phyloP scores from a whole-genome alignment of 331 rosid genomes.

The Stylosanthes scabra region DNA sequence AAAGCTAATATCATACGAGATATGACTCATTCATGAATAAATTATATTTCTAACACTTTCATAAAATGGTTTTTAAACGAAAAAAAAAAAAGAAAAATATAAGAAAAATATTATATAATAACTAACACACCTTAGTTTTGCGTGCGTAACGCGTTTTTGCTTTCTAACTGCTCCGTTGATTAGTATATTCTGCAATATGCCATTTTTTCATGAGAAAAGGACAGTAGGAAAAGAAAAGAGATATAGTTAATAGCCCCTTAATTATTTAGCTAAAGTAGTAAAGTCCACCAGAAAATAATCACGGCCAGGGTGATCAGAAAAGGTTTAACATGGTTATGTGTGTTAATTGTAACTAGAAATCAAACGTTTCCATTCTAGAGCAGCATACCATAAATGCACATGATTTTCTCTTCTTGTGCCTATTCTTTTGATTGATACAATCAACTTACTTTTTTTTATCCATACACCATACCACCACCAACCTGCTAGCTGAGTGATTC shows the following conservation, averaged over 20 bases:
- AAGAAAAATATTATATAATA: too few relatives aligned
- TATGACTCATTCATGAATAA: too few relatives aligned
- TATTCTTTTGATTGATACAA: not conserved
- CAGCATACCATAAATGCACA: not conserved
- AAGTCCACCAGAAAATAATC: too few relatives aligned
- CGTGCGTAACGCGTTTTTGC: not conserved
- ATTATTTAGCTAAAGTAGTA: too few relatives aligned
- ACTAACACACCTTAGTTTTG: too few relatives aligned
- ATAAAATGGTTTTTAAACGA: too few relatives aligned
- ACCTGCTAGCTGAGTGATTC: too few relatives aligned
- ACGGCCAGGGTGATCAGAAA: not conserved
- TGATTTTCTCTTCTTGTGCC: not conserved
- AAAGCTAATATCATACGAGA: too few relatives aligned
- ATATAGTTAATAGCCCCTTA: too few relatives aligned
- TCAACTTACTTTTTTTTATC: not conserved
- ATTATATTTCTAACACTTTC: too few relatives aligned
- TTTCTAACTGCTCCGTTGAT: not conserved
- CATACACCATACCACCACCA: not conserved
- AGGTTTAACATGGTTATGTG: not conserved
- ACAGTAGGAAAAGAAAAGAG: not conserved
- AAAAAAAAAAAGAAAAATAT: too few relatives aligned
- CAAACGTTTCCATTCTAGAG: not conserved
- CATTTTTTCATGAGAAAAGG: not conserved
- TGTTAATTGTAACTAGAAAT: not conserved
- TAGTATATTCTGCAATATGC: not conserved